These are phyloP conservation scores for Diaporthe amygdali DNA, from an alignment of 2,329 filamentous ascomycete genomes.

Conservation along the genomic window DNA sequence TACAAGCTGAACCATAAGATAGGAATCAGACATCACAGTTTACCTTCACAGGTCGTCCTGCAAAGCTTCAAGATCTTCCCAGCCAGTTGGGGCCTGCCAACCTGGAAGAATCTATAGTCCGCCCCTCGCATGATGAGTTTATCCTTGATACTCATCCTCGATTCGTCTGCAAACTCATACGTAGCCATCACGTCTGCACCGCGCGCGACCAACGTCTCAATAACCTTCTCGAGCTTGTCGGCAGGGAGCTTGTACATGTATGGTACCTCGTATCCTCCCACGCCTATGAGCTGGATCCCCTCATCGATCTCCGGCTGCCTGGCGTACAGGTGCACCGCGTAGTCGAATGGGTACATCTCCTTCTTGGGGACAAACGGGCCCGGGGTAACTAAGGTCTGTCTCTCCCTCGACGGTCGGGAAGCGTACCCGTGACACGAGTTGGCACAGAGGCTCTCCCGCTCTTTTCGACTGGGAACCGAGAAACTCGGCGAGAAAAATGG, in stretches of 20 bases:
- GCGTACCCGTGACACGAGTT: too few species aligned
- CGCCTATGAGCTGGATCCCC: neutral
- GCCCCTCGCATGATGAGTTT: neutral
- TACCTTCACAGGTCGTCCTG: neutral
- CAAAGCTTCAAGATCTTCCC: neutral
- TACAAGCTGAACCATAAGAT: neutral
- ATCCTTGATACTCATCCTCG: conserved; percentile 1
- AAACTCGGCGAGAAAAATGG: too few species aligned
- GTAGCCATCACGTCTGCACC: neutral
- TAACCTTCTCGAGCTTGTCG: neutral
- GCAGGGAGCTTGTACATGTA: neutral
- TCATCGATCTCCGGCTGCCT: neutral
- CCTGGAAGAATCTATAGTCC: too few species aligned
- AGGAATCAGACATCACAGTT: neutral
- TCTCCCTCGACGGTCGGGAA: too few species aligned
- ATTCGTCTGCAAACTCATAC: neutral
- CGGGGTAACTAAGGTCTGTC: too few species aligned
- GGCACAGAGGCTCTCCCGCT: too few species aligned
- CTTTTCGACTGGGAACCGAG: too few species aligned
- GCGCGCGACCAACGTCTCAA: neutral
- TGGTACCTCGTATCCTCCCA: too few species aligned
- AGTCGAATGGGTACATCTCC: neutral
- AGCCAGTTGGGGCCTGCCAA: neutral
- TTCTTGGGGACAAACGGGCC: neutral
- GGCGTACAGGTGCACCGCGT: neutral